Percentiles rank a stretch among this genome's conserved stretches.
These are phyloP conservation scores for Nephromyces sp. DNA, from an alignment of 169 alveolate species.

Conservation along the genomic window DNA sequence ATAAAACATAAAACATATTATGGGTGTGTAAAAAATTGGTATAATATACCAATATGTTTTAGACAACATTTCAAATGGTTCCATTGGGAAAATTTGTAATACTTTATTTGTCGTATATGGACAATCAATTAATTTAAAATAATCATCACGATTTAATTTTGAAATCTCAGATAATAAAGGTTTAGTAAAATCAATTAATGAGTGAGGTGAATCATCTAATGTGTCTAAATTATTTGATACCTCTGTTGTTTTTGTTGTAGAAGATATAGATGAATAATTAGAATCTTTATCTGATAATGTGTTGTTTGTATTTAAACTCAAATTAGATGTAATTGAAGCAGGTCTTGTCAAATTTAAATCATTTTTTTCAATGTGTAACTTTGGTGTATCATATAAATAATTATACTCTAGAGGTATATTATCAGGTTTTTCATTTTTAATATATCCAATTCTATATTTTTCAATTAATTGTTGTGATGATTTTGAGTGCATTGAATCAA, in stretches of 20 bases:
- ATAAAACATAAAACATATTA: neutral
- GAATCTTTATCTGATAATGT: too few species aligned
- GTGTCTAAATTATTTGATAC: neutral
- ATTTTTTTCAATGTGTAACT: neutral
- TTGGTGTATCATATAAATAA: neutral
- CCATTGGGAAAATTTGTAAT: neutral
- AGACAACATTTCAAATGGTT: constrained; percentile 30
- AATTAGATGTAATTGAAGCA: neutral
- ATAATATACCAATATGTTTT: constrained; percentile 36
- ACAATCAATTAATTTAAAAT: neutral
- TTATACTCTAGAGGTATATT: neutral
- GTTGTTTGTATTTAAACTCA: too few species aligned
- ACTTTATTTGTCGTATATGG: neutral
- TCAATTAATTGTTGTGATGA: neutral
- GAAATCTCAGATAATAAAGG: constrained; percentile 15
- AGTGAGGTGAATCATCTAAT: neutral
- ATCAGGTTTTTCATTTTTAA: neutral
- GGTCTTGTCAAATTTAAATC: neutral
- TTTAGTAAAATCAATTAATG: neutral
- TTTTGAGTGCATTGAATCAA: neutral
- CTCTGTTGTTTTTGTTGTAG: neutral
- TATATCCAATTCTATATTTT: neutral
- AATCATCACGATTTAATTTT: neutral
- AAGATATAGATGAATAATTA: neutral
- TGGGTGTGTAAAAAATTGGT: constrained; percentile 34